phyloP scores from a whole-genome alignment of 139 green algal genomes.

The Picocystis salinarum region DNA sequence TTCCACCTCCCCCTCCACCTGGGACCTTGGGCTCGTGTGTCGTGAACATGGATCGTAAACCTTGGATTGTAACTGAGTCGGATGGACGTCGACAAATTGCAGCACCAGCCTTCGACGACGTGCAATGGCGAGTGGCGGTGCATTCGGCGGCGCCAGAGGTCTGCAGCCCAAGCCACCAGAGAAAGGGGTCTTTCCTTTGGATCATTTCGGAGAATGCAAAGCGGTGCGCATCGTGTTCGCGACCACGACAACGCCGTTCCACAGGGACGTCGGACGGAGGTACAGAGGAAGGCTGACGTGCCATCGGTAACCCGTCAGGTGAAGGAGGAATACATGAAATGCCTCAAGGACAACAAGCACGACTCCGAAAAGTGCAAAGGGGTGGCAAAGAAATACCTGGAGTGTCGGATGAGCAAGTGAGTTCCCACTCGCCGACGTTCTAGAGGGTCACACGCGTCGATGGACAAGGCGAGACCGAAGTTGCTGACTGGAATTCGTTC shows the following conservation, averaged over 20 bases:
- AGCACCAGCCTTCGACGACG: too few species aligned
- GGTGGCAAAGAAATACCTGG: slow-evolving; percentile 55
- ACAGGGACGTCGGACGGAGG: neutral
- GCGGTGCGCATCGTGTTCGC: slow-evolving; percentile 17
- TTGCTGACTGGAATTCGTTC: too few species aligned
- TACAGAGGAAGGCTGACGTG: neutral
- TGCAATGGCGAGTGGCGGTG: slow-evolving; percentile 8
- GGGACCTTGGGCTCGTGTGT: too few species aligned
- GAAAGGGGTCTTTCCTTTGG: slow-evolving; percentile 89
- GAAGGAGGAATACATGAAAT: slow-evolving; percentile 56
- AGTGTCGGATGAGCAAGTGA: slow-evolving; percentile 76
- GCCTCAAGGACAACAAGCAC: slow-evolving; percentile 38
- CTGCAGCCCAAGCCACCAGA: slow-evolving; percentile 52
- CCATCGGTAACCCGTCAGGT: slow-evolving; percentile 19
- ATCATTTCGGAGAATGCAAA: slow-evolving; percentile 91
- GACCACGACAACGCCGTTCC: neutral
- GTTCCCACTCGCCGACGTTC: neutral
- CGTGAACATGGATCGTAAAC: too few species aligned
- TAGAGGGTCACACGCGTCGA: too few species aligned
- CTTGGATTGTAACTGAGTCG: too few species aligned
- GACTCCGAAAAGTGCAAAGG: slow-evolving; percentile 40
- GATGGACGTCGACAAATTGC: too few species aligned
- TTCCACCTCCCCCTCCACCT: too few species aligned
- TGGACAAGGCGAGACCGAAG: too few species aligned
- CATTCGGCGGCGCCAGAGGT: slow-evolving; percentile 45